Conservation (phyloP, 208 protist genomes). For the Wallacemonas sp. region DNA sequence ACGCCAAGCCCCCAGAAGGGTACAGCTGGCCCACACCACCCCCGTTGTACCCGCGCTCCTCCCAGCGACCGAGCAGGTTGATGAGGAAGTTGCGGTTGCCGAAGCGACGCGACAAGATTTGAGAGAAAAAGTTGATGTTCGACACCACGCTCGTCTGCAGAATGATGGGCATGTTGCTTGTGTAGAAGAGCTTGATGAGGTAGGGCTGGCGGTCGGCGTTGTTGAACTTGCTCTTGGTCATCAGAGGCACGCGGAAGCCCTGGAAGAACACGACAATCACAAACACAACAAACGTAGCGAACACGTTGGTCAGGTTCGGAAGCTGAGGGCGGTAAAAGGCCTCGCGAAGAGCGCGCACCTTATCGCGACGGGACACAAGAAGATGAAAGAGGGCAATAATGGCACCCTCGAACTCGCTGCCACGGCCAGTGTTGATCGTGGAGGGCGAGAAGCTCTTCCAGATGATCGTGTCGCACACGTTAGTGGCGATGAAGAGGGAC, state of each 20-base stretch:
- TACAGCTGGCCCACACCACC: slow-evolving; percentile 65
- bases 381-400: slow-evolving; percentile 99
- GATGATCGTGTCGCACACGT: slow-evolving; percentile 99
- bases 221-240: slow-evolving; percentile 84
- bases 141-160: slow-evolving; percentile 99
- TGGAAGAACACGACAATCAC: slow-evolving; percentile 99
- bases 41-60: slow-evolving; percentile 73
- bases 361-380: slow-evolving; percentile 95
- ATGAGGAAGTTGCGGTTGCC: slow-evolving; percentile 97
- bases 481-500: slow-evolving; percentile 99
- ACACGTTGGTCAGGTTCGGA: slow-evolving; percentile 99
- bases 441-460: slow-evolving; percentile 99
- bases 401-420: slow-evolving; percentile 99
- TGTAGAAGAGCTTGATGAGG: slow-evolving; percentile 99
- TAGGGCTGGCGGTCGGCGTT: slow-evolving; percentile 91
- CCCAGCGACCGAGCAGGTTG: slow-evolving; percentile 98
- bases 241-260: slow-evolving; percentile 98
- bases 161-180: slow-evolving; percentile 99
- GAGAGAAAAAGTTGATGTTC: slow-evolving; percentile 99
- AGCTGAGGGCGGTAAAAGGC: slow-evolving; percentile 99
- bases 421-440: slow-evolving; percentile 98
- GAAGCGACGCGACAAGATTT: slow-evolving; percentile 99
- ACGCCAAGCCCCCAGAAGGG: slow-evolving; percentile 98
- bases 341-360: slow-evolving; percentile 98
- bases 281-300: slow-evolving; percentile 99